Percentiles rank a stretch among this genome's conserved stretches.
These are phyloP conservation scores for Corymbia maculata DNA, from an alignment of 345 rosid species.

Conservation along the genomic window DNA sequence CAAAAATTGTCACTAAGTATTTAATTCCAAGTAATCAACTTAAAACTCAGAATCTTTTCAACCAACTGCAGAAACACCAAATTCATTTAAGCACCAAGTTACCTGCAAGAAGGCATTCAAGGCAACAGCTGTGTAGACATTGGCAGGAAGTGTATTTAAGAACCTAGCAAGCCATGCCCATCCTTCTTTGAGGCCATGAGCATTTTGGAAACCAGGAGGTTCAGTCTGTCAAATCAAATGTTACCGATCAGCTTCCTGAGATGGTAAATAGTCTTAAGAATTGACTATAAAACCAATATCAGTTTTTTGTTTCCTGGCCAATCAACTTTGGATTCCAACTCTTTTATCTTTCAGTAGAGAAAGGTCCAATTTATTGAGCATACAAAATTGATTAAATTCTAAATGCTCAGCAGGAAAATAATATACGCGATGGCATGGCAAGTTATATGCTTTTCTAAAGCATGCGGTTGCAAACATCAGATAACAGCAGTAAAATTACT, in stretches of 20 bases:
- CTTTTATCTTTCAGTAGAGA: background rate
- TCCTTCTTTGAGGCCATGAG: conserved; percentile 68
- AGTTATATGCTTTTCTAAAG: background rate
- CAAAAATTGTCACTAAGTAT: background rate
- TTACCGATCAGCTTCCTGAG: background rate
- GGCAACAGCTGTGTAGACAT: conserved; percentile 63
- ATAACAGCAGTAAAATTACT: background rate
- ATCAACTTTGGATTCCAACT: background rate
- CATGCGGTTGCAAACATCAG: background rate
- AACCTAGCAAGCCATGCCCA: conserved; percentile 88
- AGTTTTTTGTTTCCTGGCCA: background rate
- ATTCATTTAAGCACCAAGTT: conserved; percentile 7
- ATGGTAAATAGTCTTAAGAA: background rate
- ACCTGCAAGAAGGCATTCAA: conserved; percentile 66
- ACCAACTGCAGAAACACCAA: background rate
- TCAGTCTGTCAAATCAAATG: conserved; percentile 48
- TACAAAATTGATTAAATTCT: background rate
- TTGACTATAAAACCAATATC: background rate
- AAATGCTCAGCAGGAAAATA: background rate
- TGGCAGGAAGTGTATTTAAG: conserved; percentile 53
- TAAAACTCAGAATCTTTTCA: background rate
- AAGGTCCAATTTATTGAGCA: background rate
- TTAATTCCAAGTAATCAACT: background rate
- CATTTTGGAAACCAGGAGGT: conserved; percentile 31
- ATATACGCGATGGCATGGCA: background rate